Evolutionary conservation across 179 eudicot genomes (phyloP).

Genomic region (Sideroxylon spinosum): DNA sequence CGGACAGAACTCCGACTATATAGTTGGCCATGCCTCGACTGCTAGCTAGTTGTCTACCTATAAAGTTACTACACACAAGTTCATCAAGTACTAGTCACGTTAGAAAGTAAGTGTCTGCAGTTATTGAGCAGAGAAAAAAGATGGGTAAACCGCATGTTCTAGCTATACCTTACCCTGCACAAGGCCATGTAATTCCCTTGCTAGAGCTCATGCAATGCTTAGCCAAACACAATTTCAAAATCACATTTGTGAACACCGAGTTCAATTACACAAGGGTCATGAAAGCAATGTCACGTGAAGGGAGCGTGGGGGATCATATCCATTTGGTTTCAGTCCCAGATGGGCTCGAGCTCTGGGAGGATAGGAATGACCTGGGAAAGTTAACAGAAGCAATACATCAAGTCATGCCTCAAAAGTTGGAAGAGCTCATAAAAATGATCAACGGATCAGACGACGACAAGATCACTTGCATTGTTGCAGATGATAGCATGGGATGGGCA

Average conservation of each 20-base stretch:
- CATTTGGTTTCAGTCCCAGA: constrained; percentile 1
- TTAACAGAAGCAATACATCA: not conserved
- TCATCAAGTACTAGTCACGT: not conserved
- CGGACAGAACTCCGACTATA: too few species aligned
- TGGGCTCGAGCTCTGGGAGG: constrained; percentile 5
- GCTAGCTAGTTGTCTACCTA: not conserved
- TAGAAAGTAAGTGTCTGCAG: not conserved
- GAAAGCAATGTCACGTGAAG: not conserved
- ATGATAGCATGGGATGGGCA: not conserved
- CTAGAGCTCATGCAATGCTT: constrained; percentile 1
- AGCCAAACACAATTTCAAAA: not conserved
- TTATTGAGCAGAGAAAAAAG: not conserved
- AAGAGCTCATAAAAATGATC: constrained; percentile 1
- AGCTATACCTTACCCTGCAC: constrained; percentile 11
- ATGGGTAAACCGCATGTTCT: constrained; percentile 5
- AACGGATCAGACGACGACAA: not conserved
- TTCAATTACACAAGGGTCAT: not conserved
- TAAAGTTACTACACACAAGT: not conserved
- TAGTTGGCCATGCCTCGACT: not conserved
- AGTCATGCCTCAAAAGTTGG: not conserved
- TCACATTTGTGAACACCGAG: constrained; percentile 6
- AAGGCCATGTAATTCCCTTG: constrained; percentile 19
- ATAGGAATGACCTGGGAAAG: constrained; percentile 5
- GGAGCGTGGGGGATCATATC: not conserved
- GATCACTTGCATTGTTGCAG: constrained; percentile 8